Percentiles rank a stretch among this genome's conserved stretches.
phyloP scores from a whole-genome alignment of 2,329 filamentous ascomycete genomes.

The Ceratocystis smalleyi region DNA sequence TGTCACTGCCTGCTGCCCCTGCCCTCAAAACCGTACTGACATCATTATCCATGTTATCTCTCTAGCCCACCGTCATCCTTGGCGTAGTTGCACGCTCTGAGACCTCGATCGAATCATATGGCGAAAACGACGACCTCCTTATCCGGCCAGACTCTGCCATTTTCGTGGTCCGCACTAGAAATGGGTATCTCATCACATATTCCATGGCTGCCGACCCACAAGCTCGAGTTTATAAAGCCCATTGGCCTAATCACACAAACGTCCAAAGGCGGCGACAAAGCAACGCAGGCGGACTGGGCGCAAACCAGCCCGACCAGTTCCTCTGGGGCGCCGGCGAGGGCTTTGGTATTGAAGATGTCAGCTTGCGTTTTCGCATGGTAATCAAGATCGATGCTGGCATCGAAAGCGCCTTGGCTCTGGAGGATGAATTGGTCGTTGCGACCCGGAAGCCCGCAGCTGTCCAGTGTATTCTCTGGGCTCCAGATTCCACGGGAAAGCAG shows the following conservation, averaged over 20 bases:
- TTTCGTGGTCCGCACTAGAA: conserved; percentile 71
- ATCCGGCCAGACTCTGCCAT: conserved; percentile 86
- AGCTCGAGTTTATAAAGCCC: conserved; percentile 69
- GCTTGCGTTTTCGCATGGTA: conserved; percentile 86
- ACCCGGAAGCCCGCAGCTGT: conserved; percentile 86
- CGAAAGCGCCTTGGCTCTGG: conserved; percentile 68
- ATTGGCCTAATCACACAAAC: conserved; percentile 54
- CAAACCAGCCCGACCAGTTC: conserved; percentile 43
- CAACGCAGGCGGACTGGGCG: conserved; percentile 41
- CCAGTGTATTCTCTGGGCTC: conserved; percentile 90
- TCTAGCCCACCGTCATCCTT: conserved; percentile 71
- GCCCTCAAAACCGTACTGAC: conserved; percentile 17
- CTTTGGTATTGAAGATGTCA: conserved; percentile 68
- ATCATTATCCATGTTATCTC: conserved; percentile 15
- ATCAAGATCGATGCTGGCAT: conserved; percentile 97
- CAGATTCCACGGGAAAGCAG: conserved; percentile 65
- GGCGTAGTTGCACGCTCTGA: conserved; percentile 71
- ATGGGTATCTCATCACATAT: conserved; percentile 87
- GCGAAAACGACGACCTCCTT: conserved; percentile 67
- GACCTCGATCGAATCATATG: conserved; percentile 67
- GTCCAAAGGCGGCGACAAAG: conserved; percentile 46
- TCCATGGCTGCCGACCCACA: conserved; percentile 73
- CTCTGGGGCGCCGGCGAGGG: conserved; percentile 68
- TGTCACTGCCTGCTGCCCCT: not conserved
- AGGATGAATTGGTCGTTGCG: conserved; percentile 83